A percentile compares a stretch with the other conserved stretches of the same genome.
Evolutionary conservation across 73 alveolate genomes (phyloP).

Genomic region (Symbiodinium pilosum): DNA sequence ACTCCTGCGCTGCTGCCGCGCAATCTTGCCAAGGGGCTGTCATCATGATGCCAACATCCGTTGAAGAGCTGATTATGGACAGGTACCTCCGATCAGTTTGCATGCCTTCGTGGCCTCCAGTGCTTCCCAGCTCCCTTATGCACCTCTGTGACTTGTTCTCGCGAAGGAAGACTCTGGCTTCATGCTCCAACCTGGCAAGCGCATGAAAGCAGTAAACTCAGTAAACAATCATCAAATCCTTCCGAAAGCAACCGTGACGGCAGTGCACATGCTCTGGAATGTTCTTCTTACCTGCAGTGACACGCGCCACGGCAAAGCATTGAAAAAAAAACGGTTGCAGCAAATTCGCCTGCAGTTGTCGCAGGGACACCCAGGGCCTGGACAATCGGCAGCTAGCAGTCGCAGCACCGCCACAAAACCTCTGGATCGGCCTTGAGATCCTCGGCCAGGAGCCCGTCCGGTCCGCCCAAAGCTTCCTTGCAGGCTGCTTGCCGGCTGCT

Average conservation of each 20-base stretch:
- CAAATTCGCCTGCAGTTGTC: conserved; percentile 16
- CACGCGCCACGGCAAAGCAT: too few relatives aligned
- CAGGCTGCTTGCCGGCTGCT: too few relatives aligned
- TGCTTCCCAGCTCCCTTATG: not conserved
- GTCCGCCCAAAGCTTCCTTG: conserved; percentile 87
- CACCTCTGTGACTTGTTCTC: conserved; percentile 53
- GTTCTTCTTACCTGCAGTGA: conserved; percentile 12
- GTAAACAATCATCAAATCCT: not conserved
- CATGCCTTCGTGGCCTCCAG: too few relatives aligned
- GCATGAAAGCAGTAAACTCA: not conserved
- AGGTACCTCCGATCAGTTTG: not conserved
- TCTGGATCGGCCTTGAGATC: conserved; percentile 41
- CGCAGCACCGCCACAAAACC: not conserved
- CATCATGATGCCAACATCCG: not conserved
- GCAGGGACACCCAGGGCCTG: conserved; percentile 22
- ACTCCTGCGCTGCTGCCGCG: too few relatives aligned
- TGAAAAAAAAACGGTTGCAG: too few relatives aligned
- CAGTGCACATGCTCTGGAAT: not conserved
- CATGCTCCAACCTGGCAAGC: conserved; percentile 29
- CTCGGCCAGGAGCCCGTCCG: conserved; percentile 56
- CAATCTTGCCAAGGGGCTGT: not conserved
- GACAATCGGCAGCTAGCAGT: not conserved
- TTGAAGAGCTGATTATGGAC: conserved; percentile 9
- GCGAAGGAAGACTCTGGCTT: conserved; percentile 71
- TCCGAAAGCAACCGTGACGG: not conserved